Conservation (phyloP, 2,329 filamentous ascomycete species). For the Verticillium nonalfalfae region DNA sequence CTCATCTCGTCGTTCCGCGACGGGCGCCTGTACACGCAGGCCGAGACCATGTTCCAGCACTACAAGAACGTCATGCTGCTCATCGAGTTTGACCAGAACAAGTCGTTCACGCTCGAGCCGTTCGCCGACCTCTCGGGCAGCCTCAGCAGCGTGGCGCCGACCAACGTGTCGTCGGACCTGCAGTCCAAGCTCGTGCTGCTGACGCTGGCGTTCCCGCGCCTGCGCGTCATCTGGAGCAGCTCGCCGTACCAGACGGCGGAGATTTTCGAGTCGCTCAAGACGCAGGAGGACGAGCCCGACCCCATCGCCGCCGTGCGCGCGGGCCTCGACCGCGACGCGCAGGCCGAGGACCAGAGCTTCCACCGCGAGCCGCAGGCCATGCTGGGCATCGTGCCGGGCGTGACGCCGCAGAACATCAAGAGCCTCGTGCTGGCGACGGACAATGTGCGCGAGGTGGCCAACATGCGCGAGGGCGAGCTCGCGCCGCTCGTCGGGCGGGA, state of each 20-base stretch:
- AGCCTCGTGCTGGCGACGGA: constrained; percentile 66
- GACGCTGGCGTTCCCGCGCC: constrained; percentile 81
- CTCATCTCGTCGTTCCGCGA: constrained; percentile 88
- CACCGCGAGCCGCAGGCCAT: constrained; percentile 87
- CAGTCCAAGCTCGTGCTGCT: constrained; percentile 90
- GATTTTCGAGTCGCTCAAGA: constrained; percentile 92
- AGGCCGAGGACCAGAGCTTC: constrained; percentile 64
- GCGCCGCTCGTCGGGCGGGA: constrained; percentile 70
- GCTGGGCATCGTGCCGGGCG: constrained; percentile 76
- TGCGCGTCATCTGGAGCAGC: constrained; percentile 90
- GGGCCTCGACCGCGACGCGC: constrained; percentile 62
- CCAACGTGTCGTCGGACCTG: constrained; percentile 59
- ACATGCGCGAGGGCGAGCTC: constrained; percentile 72
- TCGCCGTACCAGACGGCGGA: constrained; percentile 94
- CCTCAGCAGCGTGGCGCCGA: constrained; percentile 55
- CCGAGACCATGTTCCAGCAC: constrained; percentile 89
- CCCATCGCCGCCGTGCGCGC: constrained; percentile 79
- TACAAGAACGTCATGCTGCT: constrained; percentile 87
- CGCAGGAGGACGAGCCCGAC: constrained; percentile 83
- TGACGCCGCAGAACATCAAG: constrained; percentile 72
- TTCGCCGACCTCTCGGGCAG: constrained; percentile 62
- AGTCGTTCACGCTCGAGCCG: constrained; percentile 89
- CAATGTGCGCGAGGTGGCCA: constrained; percentile 76
- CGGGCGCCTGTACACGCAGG: constrained; percentile 85
- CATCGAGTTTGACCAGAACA: constrained; percentile 97